Evolutionary conservation across 2,329 filamentous ascomycete genomes (phyloP).

Genomic region (Emmonsiellopsis sp.): DNA sequence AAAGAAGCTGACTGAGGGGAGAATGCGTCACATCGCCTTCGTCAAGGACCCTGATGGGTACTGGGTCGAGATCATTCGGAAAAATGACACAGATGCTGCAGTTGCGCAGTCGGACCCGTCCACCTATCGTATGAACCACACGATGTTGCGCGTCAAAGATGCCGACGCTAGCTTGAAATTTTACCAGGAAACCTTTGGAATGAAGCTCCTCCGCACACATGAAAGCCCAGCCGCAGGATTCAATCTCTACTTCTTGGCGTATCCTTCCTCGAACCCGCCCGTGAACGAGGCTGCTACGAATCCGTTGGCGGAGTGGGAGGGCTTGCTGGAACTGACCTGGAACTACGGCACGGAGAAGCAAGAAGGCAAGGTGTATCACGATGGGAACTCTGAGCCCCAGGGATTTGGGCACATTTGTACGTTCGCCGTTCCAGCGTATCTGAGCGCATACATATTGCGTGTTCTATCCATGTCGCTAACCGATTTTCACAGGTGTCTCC

Average conservation of each 20-base stretch:
- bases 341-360: slow-evolving; percentile 65
- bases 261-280: slow-evolving; percentile 49
- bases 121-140: slow-evolving; percentile 60
- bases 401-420: slow-evolving; percentile 89
- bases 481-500: slow-evolving; percentile 48
- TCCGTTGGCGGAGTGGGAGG: slow-evolving; percentile 61
- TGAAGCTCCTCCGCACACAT: slow-evolving; percentile 65
- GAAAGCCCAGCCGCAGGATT: slow-evolving; percentile 66
- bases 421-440: slow-evolving; percentile 19
- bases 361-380: slow-evolving; percentile 78
- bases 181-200: slow-evolving; percentile 80
- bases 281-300: slow-evolving; percentile 43
- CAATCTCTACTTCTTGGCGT: slow-evolving; percentile 89
- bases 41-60: slow-evolving; percentile 80
- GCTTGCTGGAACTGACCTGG: slow-evolving; percentile 84
- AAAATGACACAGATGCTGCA: slow-evolving; percentile 46
- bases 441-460: not conserved
- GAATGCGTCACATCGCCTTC: slow-evolving; percentile 83
- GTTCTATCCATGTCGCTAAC: not conserved
- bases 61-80: slow-evolving; percentile 53
- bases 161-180: slow-evolving; percentile 63
- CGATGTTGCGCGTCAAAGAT: slow-evolving; percentile 88
- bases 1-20: slow-evolving; percentile 84
- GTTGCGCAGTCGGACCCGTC: slow-evolving; percentile 59
- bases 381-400: slow-evolving; percentile 83